These are phyloP conservation scores for Puccinia hordei DNA, from an alignment of 1,284 basidiomycete genomes.

Conservation along the genomic window DNA sequence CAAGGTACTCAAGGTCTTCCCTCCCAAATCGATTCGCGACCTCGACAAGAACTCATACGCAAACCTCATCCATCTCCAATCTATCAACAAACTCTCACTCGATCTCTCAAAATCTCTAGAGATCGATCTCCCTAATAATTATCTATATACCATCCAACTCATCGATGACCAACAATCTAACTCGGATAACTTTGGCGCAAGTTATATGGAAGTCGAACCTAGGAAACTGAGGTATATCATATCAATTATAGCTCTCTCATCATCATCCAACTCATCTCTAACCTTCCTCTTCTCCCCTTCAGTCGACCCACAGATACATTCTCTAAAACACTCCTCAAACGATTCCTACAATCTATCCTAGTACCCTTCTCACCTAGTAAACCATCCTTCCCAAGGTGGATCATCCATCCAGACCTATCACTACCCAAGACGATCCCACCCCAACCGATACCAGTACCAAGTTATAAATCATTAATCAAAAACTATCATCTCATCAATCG, in stretches of 20 bases:
- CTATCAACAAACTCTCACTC: not conserved
- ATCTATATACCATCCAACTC: conserved; percentile 45
- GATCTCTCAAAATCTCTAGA: conserved; percentile 1
- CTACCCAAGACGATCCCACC: not conserved
- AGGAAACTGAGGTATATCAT: conserved; percentile 24
- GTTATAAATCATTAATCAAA: conserved; percentile 13
- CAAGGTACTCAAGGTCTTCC: conserved; percentile 30
- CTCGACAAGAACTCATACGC: conserved; percentile 19
- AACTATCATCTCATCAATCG: not conserved
- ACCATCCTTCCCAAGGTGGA: conserved; percentile 11
- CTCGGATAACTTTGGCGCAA: conserved; percentile 27
- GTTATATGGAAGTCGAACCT: conserved; percentile 46
- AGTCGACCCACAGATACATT: conserved; percentile 40
- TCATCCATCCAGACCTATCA: conserved; percentile 21
- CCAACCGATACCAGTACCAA: not conserved
- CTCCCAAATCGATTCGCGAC: conserved; percentile 20
- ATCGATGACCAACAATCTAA: conserved; percentile 33
- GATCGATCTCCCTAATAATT: conserved; percentile 16
- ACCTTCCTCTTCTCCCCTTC: not conserved
- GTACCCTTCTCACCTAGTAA: not conserved
- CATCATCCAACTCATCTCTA: not conserved
- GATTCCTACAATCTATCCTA: conserved; percentile 36
- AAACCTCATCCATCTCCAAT: conserved; percentile 36
- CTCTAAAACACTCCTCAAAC: conserved; percentile 29
- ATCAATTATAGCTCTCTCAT: not conserved